A percentile compares a stretch with the other conserved stretches of the same genome.
Evolutionary conservation across 495 filamentous ascomycete species (phyloP).

Genomic region (Hypoxylon lienhwacheense): DNA sequence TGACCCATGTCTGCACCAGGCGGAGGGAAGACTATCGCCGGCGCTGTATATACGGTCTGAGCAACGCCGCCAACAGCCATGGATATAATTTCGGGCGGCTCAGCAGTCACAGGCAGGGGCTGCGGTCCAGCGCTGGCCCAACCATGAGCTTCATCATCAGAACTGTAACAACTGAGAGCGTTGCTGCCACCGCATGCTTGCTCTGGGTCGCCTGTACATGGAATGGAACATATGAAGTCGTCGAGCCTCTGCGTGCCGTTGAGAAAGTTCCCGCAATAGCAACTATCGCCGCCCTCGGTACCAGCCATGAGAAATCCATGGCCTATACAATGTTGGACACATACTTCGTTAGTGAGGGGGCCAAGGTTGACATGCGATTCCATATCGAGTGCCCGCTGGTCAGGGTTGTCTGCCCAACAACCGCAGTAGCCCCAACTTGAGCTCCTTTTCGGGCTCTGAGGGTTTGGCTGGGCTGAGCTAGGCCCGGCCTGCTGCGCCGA

Average conservation of each 20-base stretch:
- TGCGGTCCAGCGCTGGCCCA: conserved; percentile 38
- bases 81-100: conserved; percentile 25
- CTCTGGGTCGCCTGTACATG: conserved; percentile 47
- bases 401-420: conserved; percentile 57
- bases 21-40: conserved; percentile 24
- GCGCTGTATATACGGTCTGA: conserved; percentile 23
- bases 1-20: conserved; percentile 19
- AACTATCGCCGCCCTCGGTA: conserved; percentile 66
- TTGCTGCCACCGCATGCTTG: conserved; percentile 52
- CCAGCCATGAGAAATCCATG: conserved; percentile 59
- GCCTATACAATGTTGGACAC: conserved; percentile 58
- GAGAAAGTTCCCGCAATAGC: conserved; percentile 63
- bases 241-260: conserved; percentile 43
- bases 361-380: conserved; percentile 47
- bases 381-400: conserved; percentile 54
- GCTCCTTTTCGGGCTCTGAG: conserved; percentile 22
- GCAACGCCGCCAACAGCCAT: conserved; percentile 32
- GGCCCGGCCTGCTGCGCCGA: conserved; percentile 5
- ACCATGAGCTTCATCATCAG: conserved; percentile 39
- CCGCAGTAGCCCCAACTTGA: conserved; percentile 59
- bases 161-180: conserved; percentile 47
- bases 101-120: conserved; percentile 25
- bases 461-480: conserved; percentile 8
- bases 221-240: conserved; percentile 46
- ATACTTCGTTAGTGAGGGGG: conserved; percentile 59